Conservation (phyloP, 176 grass and related monocot genomes). For the Phragmites australis region DNA sequence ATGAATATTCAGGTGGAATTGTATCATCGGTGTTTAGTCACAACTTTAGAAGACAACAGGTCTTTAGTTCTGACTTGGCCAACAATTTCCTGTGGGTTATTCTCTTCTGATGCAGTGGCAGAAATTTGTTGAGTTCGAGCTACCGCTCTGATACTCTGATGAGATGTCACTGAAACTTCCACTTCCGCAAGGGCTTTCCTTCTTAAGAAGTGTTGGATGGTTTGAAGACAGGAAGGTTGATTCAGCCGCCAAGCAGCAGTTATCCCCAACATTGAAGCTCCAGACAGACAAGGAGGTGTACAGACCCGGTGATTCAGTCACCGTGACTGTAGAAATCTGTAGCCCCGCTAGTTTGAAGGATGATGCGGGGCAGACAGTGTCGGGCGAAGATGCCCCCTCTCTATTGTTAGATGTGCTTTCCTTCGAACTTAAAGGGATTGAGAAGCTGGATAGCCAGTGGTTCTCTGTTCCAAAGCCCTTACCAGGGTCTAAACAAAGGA, state of each 20-base stretch:
- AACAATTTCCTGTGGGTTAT: background rate
- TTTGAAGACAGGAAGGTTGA: constrained; percentile 61
- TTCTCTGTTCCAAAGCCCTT: constrained; percentile 72
- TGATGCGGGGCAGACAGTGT: constrained; percentile 9
- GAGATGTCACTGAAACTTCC: constrained; percentile 65
- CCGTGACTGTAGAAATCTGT: constrained; percentile 65
- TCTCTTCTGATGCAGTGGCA: background rate
- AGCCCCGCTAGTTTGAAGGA: constrained; percentile 46
- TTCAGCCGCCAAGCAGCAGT: constrained; percentile 43
- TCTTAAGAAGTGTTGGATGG: constrained; percentile 70
- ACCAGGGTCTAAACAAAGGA: constrained; percentile 74
- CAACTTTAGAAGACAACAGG: background rate
- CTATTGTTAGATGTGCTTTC: constrained; percentile 75
- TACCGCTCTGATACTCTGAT: constrained; percentile 27
- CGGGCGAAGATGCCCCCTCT: constrained; percentile 23
- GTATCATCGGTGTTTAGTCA: background rate
- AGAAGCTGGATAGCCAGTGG: constrained; percentile 93
- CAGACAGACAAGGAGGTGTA: constrained; percentile 87
- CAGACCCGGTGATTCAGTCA: constrained; percentile 75
- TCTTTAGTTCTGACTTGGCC: background rate
- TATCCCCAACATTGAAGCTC: constrained; percentile 72
- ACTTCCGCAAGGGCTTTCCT: constrained; percentile 69
- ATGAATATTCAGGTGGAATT: background rate
- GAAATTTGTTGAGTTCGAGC: constrained; percentile 28
- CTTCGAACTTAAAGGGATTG: constrained; percentile 85